These are phyloP conservation scores for Trichoderma brevicompactum DNA, from an alignment of 2,329 filamentous ascomycete species.

Conservation along the genomic window DNA sequence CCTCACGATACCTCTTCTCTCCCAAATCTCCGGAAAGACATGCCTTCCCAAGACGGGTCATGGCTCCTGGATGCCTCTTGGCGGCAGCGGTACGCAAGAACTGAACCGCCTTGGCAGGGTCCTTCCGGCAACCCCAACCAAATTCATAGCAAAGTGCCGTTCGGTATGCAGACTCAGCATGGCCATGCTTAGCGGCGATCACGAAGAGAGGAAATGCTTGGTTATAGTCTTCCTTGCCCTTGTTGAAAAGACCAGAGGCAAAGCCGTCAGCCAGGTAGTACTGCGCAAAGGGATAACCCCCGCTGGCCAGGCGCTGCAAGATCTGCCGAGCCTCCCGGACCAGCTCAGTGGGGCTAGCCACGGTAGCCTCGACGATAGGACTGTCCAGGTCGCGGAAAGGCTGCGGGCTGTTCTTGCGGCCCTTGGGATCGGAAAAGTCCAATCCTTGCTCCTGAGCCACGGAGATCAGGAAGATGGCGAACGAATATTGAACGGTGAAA, in stretches of 20 bases:
- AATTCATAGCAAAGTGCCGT: conserved; percentile 96
- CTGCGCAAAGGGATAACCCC: conserved; percentile 93
- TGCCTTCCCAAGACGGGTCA: conserved; percentile 88
- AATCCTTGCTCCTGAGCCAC: conserved; percentile 79
- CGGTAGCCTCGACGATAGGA: conserved; percentile 51
- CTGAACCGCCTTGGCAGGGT: conserved; percentile 89
- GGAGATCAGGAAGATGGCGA: conserved; percentile 91
- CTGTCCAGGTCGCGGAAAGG: conserved; percentile 52
- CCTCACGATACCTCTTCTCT: conserved; percentile 83
- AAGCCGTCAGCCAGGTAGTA: conserved; percentile 97
- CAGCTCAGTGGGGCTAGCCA: conserved; percentile 66
- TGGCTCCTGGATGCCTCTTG: conserved; percentile 93
- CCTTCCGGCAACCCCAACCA: conserved; percentile 92
- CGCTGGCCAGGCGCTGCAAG: conserved; percentile 81
- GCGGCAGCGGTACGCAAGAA: conserved; percentile 89
- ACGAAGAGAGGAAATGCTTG: conserved; percentile 92
- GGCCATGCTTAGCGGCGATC: conserved; percentile 92
- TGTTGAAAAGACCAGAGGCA: conserved; percentile 92
- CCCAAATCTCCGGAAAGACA: conserved; percentile 90
- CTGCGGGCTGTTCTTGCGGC: conserved; percentile 53
- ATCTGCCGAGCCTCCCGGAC: conserved; percentile 88
- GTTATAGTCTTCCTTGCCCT: conserved; percentile 89
- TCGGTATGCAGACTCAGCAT: conserved; percentile 93
- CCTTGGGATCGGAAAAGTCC: conserved; percentile 53
- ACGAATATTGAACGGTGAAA: conserved; percentile 88